Evolutionary conservation across 305 asterid genomes (phyloP), one percentile per base, ranked within the genome.

Genomic region (Fraxinus albicans): DNA sequence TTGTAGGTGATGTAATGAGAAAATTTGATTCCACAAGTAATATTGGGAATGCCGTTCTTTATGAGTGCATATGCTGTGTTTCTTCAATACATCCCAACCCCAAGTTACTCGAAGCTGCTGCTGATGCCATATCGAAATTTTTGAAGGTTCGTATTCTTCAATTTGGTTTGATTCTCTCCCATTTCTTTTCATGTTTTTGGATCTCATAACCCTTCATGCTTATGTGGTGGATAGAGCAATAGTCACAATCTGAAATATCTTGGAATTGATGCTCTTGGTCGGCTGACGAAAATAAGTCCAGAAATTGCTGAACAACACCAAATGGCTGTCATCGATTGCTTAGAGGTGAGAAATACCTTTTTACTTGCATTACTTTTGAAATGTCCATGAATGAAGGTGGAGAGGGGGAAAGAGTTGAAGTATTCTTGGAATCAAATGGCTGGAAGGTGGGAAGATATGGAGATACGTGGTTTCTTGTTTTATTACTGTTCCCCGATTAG

Each of bases 281-380:
- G 95, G 79, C 89, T 96, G 90, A 94, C 94, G 89, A 96, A 91
- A 90, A 88, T 93, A 87, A 94, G 93, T 86, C 97, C 98, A 76
- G 98, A 94, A 83, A 93, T 96, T 81, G 97, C 99, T 73, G 99
- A 96, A 80, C 98, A 92, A 85, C 98, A 96, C 87, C 99, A 94
- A 86, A 90, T 96, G 87, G 97, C 99, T 81, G 99, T 96, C 77
- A 96, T 96, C 80, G 99, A 96, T 85, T 96, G 99, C 87, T 88
- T 94, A 84, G 99, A 96, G 99, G 99, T 94, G 79, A 86, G 89
- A 33, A 19, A 31, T 76, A 35, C 60, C 75, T 36, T 76, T 83
- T 75, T 34, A 13, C 21, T 15, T 3, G 60, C 21, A 50, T 19
- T 17, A 50, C 21, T 50, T 12, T 50, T 15, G 60, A 50, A 50